Base-by-base conservation (phyloP, 179 eudicot genomes). In the Amaranthus tricolor region DNA sequence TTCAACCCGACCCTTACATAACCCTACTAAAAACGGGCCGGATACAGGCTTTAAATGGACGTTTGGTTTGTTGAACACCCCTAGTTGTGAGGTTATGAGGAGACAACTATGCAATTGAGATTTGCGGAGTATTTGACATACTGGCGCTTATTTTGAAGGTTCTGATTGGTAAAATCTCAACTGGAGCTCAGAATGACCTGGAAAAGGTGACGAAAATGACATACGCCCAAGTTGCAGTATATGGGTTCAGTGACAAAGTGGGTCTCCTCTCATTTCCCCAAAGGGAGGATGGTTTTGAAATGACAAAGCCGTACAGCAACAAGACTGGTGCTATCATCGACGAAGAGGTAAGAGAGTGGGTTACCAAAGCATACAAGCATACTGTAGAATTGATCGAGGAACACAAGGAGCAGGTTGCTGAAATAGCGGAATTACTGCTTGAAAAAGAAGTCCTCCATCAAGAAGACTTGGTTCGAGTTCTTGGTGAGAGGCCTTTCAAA, bases 161-260 rank as follows among this genome's bases (percentile, higher is more conserved):
- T 71, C 56, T 92, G 67, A 6, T 92, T 21, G 97, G 97, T 16
- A 92, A 82, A 82, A 90, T 92, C 60, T 90, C 95, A 14, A 90
- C 96, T 0, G 97, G 96, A 64, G 96, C 97, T 31, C 97, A 92
- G 77, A 88, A 92, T 62, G 97, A 92, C 76, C 79, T 92, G 58
- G 95, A 87, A 81, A 90, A 90, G 78, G 97, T 90, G 67, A 92
- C 97, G 24, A 90, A 90, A 78, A 88, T 92, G 96, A 88, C 97
- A 16, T 92, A 92, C 48, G 97, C 91, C 52, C 97, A 88, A 82
- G 97, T 92, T 10, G 96, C 95, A 11, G 80, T 88, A 7, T 88
- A 92, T 72, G 97, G 97, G 15, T 92, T 92, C 78, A 92, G 95
- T 65, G 93, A 92, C 58, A 92, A 87, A 81, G 96, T 92, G 40